Percentiles rank a stretch among this genome's conserved stretches.
These are phyloP conservation scores for Cercospora nicotianae DNA, from an alignment of 2,329 filamentous ascomycete genomes.

Conservation along the genomic window DNA sequence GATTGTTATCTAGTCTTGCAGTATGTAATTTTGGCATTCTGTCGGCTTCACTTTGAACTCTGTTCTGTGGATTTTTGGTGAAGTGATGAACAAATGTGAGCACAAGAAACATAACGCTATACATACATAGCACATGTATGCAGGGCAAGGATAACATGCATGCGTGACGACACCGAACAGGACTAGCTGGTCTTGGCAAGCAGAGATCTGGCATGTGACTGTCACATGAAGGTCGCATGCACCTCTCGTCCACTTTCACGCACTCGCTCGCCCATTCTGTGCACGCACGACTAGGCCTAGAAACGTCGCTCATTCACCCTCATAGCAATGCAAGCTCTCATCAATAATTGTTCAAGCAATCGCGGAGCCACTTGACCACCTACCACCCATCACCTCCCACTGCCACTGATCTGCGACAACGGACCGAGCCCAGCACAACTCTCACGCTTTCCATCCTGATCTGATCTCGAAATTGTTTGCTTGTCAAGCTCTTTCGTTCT, in stretches of 20 bases:
- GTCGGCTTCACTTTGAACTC: background rate
- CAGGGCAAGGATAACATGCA: background rate
- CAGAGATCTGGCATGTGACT: too few relatives aligned
- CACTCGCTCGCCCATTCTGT: background rate
- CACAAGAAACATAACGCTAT: background rate
- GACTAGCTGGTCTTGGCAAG: background rate
- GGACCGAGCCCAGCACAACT: background rate
- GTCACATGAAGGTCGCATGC: background rate
- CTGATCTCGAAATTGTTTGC: background rate
- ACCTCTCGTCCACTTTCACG: background rate
- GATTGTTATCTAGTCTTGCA: slow-evolving; percentile 17
- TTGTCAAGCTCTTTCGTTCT: background rate
- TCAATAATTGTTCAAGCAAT: background rate
- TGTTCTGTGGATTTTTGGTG: background rate
- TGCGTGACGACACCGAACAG: background rate
- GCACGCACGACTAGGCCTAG: background rate
- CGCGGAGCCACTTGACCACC: background rate
- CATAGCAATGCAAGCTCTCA: background rate
- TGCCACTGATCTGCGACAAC: background rate
- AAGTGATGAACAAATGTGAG: background rate
- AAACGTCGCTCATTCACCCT: background rate
- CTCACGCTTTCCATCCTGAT: background rate
- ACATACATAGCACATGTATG: background rate
- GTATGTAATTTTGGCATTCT: background rate
- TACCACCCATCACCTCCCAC: background rate